Base-by-base conservation (phyloP, 2,329 filamentous ascomycete species). In the Sordariomycetes sp. region DNA sequence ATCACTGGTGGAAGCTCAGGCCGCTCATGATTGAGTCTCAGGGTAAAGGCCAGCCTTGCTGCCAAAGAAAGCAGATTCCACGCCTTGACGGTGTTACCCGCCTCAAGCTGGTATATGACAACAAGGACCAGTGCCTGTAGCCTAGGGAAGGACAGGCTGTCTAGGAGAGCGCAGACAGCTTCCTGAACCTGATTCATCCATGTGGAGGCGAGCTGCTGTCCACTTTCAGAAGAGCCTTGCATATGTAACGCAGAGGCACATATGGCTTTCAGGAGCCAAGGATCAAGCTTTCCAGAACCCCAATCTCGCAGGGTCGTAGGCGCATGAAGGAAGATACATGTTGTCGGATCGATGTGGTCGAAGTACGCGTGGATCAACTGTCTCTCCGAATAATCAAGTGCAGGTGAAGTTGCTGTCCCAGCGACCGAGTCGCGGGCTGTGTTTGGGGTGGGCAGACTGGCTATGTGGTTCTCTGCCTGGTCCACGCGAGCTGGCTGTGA, bases 21-120 rank as follows among this genome's bases (percentile, higher is more conserved):
- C 0, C 42, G 33, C 18, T 53, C 49, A 3, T 52, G 47, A 14
- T 53, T 53, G 0, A 53, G 35, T 0, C 47, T 36, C 23, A 47
- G 46, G 0, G 47, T 50, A 3, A 52, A 52, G 0, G 44, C 46
- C 2, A 51, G 38, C 3, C 49, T 38, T 0, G 49, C 47, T 2
- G 45, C 49, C 0, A 53, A 29, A 0, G 48, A 45, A 0, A 51
- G 33, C 0, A 53, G 28, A 1, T 46, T 42, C 48, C 47, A 52
- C 0, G 43, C 47, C 4, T 49, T 43, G 0, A 39, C 39, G 0
- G 31, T 32, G 6, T 46, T 38, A 0, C 36, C 35, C 10, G 33
- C 17, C 0, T 28, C 36, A 8, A 42, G 46, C 4, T 39, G 45
- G 0, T 47, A 51, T 3, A 38, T 39, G 2, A 46, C 34, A 0